A percentile compares a stretch with the other conserved stretches of the same genome.
phyloP scores from a whole-genome alignment of 2,329 filamentous ascomycete genomes.

The Alternaria consortialis region DNA sequence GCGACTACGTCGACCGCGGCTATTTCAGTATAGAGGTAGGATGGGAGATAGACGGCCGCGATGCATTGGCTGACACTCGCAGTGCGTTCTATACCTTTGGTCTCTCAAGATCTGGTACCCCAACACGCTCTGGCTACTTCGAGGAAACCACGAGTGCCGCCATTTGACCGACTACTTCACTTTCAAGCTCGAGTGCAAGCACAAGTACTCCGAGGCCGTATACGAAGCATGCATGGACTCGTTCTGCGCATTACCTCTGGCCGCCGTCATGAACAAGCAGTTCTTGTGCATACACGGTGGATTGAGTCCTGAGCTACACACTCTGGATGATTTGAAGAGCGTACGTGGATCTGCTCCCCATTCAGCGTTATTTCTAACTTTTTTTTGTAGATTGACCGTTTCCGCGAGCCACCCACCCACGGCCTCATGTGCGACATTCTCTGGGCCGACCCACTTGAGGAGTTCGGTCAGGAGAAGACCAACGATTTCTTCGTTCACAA shows the following conservation, averaged over 20 bases:
- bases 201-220: conserved; percentile 96
- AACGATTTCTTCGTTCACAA: conserved; percentile 98
- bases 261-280: conserved; percentile 99
- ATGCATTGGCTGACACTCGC: conserved; percentile 43
- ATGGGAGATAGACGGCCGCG: background rate
- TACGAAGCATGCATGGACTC: conserved; percentile 99
- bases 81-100: conserved; percentile 97
- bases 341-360: conserved; percentile 59
- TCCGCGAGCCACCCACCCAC: conserved; percentile 95
- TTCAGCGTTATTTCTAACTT: conserved; percentile 29
- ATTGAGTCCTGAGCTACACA: conserved; percentile 93
- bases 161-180: conserved; percentile 99
- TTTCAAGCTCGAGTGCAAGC: conserved; percentile 99
- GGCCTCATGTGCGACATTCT: conserved; percentile 99
- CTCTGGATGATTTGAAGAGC: conserved; percentile 89
- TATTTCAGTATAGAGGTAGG: conserved; percentile 95
- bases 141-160: conserved; percentile 97
- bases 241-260: conserved; percentile 91
- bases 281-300: conserved; percentile 98
- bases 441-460: conserved; percentile 97
- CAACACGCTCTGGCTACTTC: conserved; percentile 93
- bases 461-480: conserved; percentile 98
- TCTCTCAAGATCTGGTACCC: conserved; percentile 99
- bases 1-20: conserved; percentile 96
- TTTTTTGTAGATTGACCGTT: conserved; percentile 81